A percentile compares a stretch with the other conserved stretches of the same genome.
Conservation (phyloP, 2,329 filamentous ascomycete genomes). For the Epichloe scottii region DNA sequence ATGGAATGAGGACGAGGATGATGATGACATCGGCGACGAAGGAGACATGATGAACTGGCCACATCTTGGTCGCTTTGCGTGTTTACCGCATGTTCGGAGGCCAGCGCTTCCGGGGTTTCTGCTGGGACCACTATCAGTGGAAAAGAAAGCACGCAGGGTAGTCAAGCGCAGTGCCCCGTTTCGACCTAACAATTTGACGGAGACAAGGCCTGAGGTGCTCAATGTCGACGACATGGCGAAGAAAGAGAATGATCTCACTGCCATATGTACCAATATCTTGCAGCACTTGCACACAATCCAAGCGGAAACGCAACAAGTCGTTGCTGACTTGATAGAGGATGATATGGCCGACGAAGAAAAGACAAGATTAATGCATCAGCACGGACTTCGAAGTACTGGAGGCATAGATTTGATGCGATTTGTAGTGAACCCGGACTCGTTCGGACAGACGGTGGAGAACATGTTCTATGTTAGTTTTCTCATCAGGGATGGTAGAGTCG, state of each 20-base stretch:
- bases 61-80: conserved; percentile 65
- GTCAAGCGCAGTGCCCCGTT: conserved; percentile 60
- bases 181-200: conserved; percentile 52
- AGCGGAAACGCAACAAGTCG: conserved; percentile 31
- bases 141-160: conserved; percentile 66
- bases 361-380: conserved; percentile 45
- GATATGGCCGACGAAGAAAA: conserved; percentile 34
- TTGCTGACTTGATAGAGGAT: conserved; percentile 30
- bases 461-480: conserved; percentile 94
- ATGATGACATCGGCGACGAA: conserved; percentile 53
- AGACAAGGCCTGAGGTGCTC: conserved; percentile 69
- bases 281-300: conserved; percentile 42
- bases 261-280: conserved; percentile 65
- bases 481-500: conserved; percentile 71
- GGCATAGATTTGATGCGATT: conserved; percentile 76
- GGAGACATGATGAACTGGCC: conserved; percentile 80
- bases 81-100: conserved; percentile 57
- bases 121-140: conserved; percentile 75
- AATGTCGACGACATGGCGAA: conserved; percentile 60
- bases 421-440: conserved; percentile 78
- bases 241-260: conserved; percentile 68
- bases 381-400: conserved; percentile 53
- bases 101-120: conserved; percentile 74
- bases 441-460: conserved; percentile 92
- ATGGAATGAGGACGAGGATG: conserved; percentile 33